These are phyloP conservation scores for Phytophthora niederhauseri DNA, from an alignment of 352 stramenopile genomes.

Conservation along the genomic window DNA sequence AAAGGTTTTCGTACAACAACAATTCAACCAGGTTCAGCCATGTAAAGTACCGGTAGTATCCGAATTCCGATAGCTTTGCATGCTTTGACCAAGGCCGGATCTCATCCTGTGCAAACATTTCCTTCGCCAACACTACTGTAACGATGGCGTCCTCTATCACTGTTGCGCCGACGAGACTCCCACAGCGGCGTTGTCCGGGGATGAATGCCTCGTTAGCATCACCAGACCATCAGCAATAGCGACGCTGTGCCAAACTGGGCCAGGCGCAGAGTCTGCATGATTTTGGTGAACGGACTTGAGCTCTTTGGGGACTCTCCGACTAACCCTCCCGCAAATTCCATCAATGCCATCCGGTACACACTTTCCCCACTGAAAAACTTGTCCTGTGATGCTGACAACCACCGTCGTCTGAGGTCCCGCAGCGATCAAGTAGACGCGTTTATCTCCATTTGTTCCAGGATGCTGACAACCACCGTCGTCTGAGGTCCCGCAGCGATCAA, in stretches of 20 bases:
- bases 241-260: conserved; percentile 44
- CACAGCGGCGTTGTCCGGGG: neutral
- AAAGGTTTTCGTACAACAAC: too few species aligned
- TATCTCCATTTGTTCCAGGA: neutral
- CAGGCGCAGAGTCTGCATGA: neutral
- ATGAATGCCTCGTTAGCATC: conserved; percentile 37
- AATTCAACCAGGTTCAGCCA: too few species aligned
- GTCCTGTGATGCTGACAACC: conserved; percentile 27
- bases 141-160: neutral
- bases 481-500: conserved; percentile 39
- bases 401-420: conserved; percentile 33
- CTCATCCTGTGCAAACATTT: too few species aligned
- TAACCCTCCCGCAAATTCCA: conserved; percentile 42
- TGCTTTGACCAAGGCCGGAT: too few species aligned
- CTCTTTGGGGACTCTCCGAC: conserved; percentile 31
- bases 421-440: conserved; percentile 38
- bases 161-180: neutral
- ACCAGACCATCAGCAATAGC: conserved; percentile 55
- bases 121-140: neutral
- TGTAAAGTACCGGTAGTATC: too few species aligned
- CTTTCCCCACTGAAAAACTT: conserved; percentile 48
- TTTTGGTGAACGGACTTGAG: conserved; percentile 19
- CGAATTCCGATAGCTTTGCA: too few species aligned
- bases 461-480: conserved; percentile 35
- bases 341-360: conserved; percentile 37